phyloP scores from a whole-genome alignment of 2,329 filamentous ascomycete species.

The Scedosporium aurantiacum region DNA sequence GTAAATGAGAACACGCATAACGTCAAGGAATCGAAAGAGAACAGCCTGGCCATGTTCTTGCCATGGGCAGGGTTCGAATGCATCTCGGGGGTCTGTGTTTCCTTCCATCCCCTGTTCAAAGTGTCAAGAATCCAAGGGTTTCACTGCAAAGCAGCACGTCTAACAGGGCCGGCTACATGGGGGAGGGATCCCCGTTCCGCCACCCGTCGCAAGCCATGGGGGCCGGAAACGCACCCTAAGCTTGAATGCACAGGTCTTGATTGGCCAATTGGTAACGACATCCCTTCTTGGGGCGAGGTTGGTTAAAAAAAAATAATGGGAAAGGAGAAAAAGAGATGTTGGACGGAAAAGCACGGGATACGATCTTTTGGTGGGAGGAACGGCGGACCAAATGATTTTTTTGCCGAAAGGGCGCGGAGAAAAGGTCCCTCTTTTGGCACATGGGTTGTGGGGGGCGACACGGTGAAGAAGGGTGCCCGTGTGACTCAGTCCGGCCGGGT shows the following conservation, averaged over 20 bases:
- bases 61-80: neutral
- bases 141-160: neutral
- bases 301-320: neutral
- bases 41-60: neutral
- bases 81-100: neutral
- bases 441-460: no score
- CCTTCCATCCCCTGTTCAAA: neutral
- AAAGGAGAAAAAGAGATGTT: neutral
- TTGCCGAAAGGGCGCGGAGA: neutral
- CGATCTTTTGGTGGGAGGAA: neutral
- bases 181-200: neutral
- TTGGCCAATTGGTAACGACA: neutral
- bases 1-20: no score
- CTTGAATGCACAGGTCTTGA: neutral
- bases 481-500: neutral
- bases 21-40: no score
- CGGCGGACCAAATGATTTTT: neutral
- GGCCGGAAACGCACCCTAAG: neutral
- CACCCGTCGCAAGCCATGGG: neutral
- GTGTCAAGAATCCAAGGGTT: neutral
- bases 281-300: neutral
- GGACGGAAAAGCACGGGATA: neutral
- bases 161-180: neutral
- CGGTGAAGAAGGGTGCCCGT: neutral
- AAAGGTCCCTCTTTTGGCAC: neutral